Evolutionary conservation across 805 yeast genomes (phyloP), one percentile per base, ranked within the genome.

Genomic region (Ogataea zsoltii): DNA sequence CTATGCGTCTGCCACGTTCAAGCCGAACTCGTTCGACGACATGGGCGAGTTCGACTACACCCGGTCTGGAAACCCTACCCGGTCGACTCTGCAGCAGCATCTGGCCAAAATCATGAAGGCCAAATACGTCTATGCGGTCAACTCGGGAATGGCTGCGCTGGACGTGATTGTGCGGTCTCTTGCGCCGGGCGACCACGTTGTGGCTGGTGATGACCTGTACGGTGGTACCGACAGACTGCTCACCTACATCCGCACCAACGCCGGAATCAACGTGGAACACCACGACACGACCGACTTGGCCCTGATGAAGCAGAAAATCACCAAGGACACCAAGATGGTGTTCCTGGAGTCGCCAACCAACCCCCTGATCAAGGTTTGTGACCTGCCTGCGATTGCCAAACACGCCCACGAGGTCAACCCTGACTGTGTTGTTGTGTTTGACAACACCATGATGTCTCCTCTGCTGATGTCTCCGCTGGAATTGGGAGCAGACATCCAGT

Each of bases 371-470:
- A 88, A 89, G 68, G 87, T 91, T 48, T 82, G 88, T 47, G 96
- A 92, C 63, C 79, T 91, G 42, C 81, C 79, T 49, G 69, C 79
- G 28, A 82, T 90, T 48, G 69, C 90, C 14, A 69, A 70, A 31
- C 72, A 78, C 50, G 90, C 91, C 36, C 94, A 88, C 61, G 63
- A 68, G 34, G 72, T 76, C 33, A 84, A 76, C 60, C 89, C 95
- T 14, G 75, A 82, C 31, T 75, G 85, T 43, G 63, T 84, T 40
- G 82, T 88, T 33, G 96, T 88, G 12, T 91, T 91, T 50, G 97
- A 91, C 69, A 91, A 92, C 73, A 92, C 97, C 48, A 91, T 91
- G 98, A 85, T 91, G 95, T 83, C 96, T 23, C 97, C 97, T 11
- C 67, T 91, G 50, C 74, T 84, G 58, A 82, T 88, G 82, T 76